Conservation (phyloP, 768 basidiomycete species). For the Kwoniella mangroviensis region DNA sequence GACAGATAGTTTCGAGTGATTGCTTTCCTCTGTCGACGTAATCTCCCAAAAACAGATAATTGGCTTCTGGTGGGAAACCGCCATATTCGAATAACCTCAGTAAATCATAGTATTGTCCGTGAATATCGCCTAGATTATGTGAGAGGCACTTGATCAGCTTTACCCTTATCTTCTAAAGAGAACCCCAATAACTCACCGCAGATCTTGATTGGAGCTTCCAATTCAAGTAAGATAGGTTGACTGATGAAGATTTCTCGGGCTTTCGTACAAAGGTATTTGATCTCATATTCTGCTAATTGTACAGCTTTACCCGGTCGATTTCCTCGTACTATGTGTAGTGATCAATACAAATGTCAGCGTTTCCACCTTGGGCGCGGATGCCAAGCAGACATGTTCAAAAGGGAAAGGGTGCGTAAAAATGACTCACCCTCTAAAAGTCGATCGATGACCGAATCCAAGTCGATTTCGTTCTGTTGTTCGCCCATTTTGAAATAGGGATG, state of each 20-base stretch:
- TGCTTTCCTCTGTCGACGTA: slow-evolving; percentile 99
- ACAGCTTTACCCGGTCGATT: slow-evolving; percentile 99
- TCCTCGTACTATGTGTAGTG: slow-evolving; percentile 73
- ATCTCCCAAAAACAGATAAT: slow-evolving; percentile 99
- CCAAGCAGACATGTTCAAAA: background rate
- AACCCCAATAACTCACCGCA: slow-evolving; percentile 71
- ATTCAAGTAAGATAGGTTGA: slow-evolving; percentile 95
- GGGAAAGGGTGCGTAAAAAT: background rate
- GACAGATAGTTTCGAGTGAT: slow-evolving; percentile 98
- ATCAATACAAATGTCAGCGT: no score
- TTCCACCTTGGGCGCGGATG: no score
- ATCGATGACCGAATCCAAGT: slow-evolving; percentile 99
- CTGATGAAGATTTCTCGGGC: slow-evolving; percentile 99
- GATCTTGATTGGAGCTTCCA: slow-evolving; percentile 99
- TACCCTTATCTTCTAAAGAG: slow-evolving; percentile 7
- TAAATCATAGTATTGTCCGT: slow-evolving; percentile 99
- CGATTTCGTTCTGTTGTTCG: slow-evolving; percentile 72
- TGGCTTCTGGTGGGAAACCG: slow-evolving; percentile 99
- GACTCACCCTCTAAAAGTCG: slow-evolving; percentile 90
- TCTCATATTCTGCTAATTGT: slow-evolving; percentile 97
- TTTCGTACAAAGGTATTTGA: slow-evolving; percentile 98
- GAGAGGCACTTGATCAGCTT: slow-evolving; percentile 4
- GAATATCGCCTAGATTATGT: slow-evolving; percentile 79
- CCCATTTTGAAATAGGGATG: slow-evolving; percentile 41
- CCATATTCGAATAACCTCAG: slow-evolving; percentile 98